A percentile compares a stretch with the other conserved stretches of the same genome.
Evolutionary conservation across 257 asterid genomes (phyloP).

Genomic region (Ballota nigra): DNA sequence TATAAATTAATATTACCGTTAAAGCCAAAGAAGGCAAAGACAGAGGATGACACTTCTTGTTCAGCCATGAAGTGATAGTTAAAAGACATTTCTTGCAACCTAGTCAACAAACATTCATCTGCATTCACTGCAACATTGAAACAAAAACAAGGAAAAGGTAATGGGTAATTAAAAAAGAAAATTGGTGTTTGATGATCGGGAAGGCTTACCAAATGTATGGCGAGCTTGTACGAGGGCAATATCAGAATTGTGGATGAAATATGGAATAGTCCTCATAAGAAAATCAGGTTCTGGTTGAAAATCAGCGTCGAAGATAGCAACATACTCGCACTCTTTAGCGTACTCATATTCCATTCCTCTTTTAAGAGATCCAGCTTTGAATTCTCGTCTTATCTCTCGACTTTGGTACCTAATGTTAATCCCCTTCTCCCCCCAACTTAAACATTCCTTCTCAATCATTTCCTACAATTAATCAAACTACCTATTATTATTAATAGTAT

Average conservation of each 20-base stretch:
- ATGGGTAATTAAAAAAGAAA: too few species aligned
- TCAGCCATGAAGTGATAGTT: slow-evolving; percentile 24
- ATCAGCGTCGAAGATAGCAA: slow-evolving; percentile 21
- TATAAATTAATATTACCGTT: slow-evolving; percentile 4
- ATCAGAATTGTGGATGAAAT: slow-evolving; percentile 14
- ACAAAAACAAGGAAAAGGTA: too few species aligned
- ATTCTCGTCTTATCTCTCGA: slow-evolving; percentile 19
- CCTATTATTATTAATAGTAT: too few species aligned
- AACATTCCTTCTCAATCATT: slow-evolving; percentile 21
- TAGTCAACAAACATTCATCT: slow-evolving; percentile 26
- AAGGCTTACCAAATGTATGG: slow-evolving; percentile 11
- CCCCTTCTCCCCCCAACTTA: slow-evolving; percentile 10
- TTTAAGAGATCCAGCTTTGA: slow-evolving; percentile 24
- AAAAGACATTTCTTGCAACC: slow-evolving; percentile 22
- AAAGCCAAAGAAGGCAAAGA: slow-evolving; percentile 10
- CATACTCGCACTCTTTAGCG: slow-evolving; percentile 13
- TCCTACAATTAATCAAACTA: not conserved
- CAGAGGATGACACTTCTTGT: slow-evolving; percentile 20
- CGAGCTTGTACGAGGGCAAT: slow-evolving; percentile 26
- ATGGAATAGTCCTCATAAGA: slow-evolving; percentile 16
- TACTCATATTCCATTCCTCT: slow-evolving; percentile 21
- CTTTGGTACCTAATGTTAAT: slow-evolving; percentile 15
- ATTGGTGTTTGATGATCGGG: too few species aligned
- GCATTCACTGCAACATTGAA: slow-evolving; percentile 24
- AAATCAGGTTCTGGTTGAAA: slow-evolving; percentile 23